phyloP scores from a whole-genome alignment of 2,329 filamentous ascomycete genomes.

The Corynespora cassiicola region DNA sequence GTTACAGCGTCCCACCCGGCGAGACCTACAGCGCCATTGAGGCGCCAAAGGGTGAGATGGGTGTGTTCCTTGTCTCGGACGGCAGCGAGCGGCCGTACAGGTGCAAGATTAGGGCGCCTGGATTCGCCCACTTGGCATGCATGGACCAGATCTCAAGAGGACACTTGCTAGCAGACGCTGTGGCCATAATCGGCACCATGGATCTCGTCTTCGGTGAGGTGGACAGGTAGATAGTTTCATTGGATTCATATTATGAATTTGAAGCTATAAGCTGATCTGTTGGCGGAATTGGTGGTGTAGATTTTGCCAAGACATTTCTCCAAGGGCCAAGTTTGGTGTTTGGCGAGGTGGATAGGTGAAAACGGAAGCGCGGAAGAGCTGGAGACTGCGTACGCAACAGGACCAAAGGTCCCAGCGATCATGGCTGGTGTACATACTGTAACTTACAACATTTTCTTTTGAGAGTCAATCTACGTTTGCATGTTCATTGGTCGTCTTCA shows the following conservation, averaged over 20 bases:
- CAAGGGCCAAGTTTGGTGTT: no score
- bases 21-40: conserved; percentile 99
- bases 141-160: conserved; percentile 94
- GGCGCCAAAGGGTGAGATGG: conserved; percentile 99
- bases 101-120: conserved; percentile 95
- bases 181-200: conserved; percentile 80
- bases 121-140: conserved; percentile 91
- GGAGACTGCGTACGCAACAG: no score
- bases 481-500: conserved; percentile 12
- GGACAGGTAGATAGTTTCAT: conserved; percentile 16
- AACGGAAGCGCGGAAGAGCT: conserved; percentile 1
- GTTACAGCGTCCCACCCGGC: conserved; percentile 93
- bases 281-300: no score
- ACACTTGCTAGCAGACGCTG: conserved; percentile 93
- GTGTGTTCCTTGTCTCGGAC: conserved; percentile 93
- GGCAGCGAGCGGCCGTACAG: conserved; percentile 96
- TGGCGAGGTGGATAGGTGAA: conserved; percentile 1
- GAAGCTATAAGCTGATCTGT: no score
- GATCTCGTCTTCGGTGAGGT: conserved; percentile 48
- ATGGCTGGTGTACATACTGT: conserved; percentile 35
- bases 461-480: conserved; percentile 22
- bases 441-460: conserved; percentile 24
- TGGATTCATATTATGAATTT: conserved; percentile 1
- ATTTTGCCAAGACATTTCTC: no score
- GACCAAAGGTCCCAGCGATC: no score